Evolutionary conservation across 228 moss, liverwort and hornwort genomes (phyloP).

Genomic region (Sphagnum magellanicum): DNA sequence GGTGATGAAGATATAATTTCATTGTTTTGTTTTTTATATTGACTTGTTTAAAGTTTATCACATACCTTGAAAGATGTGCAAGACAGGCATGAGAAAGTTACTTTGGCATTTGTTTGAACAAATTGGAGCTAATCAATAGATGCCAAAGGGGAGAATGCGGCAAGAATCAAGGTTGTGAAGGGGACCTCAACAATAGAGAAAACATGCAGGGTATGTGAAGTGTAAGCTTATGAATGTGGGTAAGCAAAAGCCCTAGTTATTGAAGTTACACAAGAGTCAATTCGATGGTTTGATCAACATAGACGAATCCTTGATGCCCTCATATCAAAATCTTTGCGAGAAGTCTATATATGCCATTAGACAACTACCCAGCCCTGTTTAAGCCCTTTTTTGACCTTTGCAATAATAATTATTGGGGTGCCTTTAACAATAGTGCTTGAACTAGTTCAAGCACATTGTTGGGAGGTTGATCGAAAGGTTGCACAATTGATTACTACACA

Average conservation of each 20-base stretch:
- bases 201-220: constrained; percentile 44
- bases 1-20: not conserved
- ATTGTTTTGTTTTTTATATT: not conserved
- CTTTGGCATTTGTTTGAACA: constrained; percentile 40
- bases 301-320: constrained; percentile 70
- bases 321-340: constrained; percentile 57
- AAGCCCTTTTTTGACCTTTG: constrained; percentile 72
- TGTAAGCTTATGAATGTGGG: constrained; percentile 67
- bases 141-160: constrained; percentile 65
- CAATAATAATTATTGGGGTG: constrained; percentile 73
- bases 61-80: constrained; percentile 71
- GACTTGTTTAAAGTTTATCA: not conserved
- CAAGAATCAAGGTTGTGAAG: constrained; percentile 62
- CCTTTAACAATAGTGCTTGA: constrained; percentile 84
- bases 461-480: constrained; percentile 84
- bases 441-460: constrained; percentile 73
- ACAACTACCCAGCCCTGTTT: constrained; percentile 45
- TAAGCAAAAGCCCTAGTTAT: constrained; percentile 68
- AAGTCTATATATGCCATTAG: constrained; percentile 55
- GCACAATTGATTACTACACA: constrained; percentile 51
- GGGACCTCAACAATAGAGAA: constrained; percentile 71
- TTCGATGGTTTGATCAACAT: constrained; percentile 86
- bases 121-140: constrained; percentile 63
- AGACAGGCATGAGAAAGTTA: constrained; percentile 62
- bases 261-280: constrained; percentile 72